Conservation (phyloP, 2,329 filamentous ascomycete genomes). For the Endocalyx cinctus region DNA sequence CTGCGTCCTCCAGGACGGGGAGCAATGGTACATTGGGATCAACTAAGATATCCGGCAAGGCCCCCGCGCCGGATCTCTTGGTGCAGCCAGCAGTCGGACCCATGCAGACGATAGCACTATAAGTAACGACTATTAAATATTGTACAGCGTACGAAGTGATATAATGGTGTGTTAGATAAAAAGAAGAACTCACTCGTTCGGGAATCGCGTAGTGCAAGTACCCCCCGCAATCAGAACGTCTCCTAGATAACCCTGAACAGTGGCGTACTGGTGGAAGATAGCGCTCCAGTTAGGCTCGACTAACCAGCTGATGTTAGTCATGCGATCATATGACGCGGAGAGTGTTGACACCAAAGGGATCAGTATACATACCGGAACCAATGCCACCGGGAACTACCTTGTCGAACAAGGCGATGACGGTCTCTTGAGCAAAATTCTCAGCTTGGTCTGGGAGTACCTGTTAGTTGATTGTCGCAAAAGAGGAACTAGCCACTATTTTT, state of each 20-base stretch:
- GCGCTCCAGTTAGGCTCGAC: neutral
- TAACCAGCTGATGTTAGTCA: too few relatives aligned
- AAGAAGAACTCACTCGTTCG: neutral
- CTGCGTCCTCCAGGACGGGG: neutral
- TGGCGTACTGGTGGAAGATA: neutral
- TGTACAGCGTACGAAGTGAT: neutral
- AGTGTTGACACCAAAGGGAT: neutral
- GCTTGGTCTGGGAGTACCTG: neutral
- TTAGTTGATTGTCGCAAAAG: too few relatives aligned
- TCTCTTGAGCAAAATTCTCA: neutral
- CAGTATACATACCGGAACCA: neutral
- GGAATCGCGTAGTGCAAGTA: neutral
- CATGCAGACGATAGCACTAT: neutral
- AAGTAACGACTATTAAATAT: neutral
- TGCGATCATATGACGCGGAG: neutral
- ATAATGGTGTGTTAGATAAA: neutral
- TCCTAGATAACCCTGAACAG: neutral
- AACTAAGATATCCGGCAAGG: neutral
- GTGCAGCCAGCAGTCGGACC: neutral
- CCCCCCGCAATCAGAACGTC: neutral
- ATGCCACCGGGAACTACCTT: neutral
- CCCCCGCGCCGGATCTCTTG: neutral
- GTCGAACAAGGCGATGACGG: neutral
- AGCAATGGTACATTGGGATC: neutral
- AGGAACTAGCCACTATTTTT: too few relatives aligned